A percentile compares a stretch with the other conserved stretches of the same genome.
These are phyloP conservation scores for Aspergillus bombycis DNA, from an alignment of 2,329 filamentous ascomycete species.

Conservation along the genomic window DNA sequence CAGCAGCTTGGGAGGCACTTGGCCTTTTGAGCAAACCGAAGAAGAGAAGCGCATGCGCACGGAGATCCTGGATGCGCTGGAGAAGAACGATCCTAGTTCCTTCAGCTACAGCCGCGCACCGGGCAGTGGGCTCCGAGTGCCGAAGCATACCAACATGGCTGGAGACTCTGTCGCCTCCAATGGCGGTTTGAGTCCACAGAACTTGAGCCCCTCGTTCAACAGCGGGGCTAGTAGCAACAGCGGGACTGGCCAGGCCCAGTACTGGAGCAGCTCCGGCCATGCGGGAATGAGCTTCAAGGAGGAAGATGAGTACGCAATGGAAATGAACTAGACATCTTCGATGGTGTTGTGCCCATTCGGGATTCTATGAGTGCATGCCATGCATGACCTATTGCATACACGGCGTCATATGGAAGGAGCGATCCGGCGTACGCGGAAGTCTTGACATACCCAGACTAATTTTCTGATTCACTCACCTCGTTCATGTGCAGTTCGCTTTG, in stretches of 20 bases:
- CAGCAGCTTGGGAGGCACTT: constrained; percentile 70
- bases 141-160: constrained; percentile 87
- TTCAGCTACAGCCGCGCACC: constrained; percentile 83
- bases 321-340: constrained; percentile 49
- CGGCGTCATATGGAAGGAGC: constrained; percentile 30
- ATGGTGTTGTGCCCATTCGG: not conserved
- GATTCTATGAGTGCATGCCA: constrained; percentile 22
- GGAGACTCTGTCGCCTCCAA: constrained; percentile 69
- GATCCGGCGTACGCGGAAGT: constrained; percentile 45
- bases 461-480: constrained; percentile 26
- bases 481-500: constrained; percentile 31
- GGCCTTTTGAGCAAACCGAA: constrained; percentile 82
- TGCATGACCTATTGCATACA: constrained; percentile 28
- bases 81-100: constrained; percentile 74
- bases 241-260: constrained; percentile 53
- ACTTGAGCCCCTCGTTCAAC: constrained; percentile 70
- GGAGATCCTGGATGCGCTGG: constrained; percentile 83
- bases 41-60: constrained; percentile 96
- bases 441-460: constrained; percentile 23
- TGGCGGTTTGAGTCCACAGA: constrained; percentile 58
- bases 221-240: constrained; percentile 68
- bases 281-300: constrained; percentile 81
- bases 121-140: constrained; percentile 85
- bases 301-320: constrained; percentile 92
- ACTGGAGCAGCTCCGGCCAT: constrained; percentile 54